Base-by-base conservation (phyloP, 164 flowering plant species). In the Saururus chinensis region DNA sequence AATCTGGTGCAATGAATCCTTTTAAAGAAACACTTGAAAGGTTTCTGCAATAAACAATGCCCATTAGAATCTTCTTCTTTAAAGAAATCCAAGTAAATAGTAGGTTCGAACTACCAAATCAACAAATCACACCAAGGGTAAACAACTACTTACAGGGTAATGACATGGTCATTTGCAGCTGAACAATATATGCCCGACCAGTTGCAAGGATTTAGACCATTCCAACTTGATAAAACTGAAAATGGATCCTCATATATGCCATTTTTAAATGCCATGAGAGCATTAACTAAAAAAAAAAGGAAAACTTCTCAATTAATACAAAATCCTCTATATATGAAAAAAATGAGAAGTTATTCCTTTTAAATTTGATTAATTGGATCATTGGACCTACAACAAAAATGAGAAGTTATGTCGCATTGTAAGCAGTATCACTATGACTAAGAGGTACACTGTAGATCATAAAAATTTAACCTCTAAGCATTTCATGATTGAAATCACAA, bases 1-100 rank as follows among this genome's bases (percentile, higher is more conserved):
- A 63, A 49, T 89, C 89, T 30, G 86, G 88, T 21, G 87, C 86
- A 71, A 89, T 73, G 65, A 89, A 89, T 56, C 98, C 97, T 63
- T 63, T 77, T 26, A 90, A 54, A 45, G 85, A 81, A 59, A 45
- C 60, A 40, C 71, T 69, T 54, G 95, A 80, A 51, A 90, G 83
- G 72, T 88, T 88, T 71, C 97, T 90, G 83, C 80, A 81, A 62
- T 68, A 66, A 19, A 60, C 13, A 64, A 40, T 51, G 52, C 63
- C 66, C 59, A 63, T 9, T 65, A n/a, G 45, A 21, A 54, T 63
- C 49, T 10, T 25, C 17, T 24, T 40, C 20, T 24, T 42, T 19
- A 8, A 16, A 4, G 19, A 37, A 37, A 6, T 0, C 9, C 13
- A 35, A 40, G 8, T n/a, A 6, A n/a, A 59, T 37, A 14, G 8